phyloP scores from a whole-genome alignment of 2,329 filamentous ascomycete genomes.

The Fusarium cyanostomum region DNA sequence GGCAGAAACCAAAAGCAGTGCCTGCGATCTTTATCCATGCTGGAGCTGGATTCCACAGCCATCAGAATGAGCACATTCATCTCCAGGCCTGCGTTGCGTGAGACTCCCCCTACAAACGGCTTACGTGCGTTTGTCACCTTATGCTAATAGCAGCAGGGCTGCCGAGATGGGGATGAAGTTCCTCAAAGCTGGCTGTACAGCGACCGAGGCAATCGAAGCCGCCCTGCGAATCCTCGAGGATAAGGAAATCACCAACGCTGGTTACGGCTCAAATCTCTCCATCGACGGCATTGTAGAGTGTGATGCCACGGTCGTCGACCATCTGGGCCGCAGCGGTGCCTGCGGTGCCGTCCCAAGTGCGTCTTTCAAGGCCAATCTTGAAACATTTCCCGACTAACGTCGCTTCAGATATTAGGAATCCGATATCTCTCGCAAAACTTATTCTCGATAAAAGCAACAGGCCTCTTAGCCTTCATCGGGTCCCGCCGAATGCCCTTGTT shows the following conservation, averaged over 20 bases:
- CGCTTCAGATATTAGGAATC: constrained; percentile 85
- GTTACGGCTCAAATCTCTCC: constrained; percentile 93
- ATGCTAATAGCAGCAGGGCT: constrained; percentile 65
- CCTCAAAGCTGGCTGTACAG: constrained; percentile 79
- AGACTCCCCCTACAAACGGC: constrained; percentile 46
- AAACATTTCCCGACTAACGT: neutral
- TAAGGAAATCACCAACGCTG: constrained; percentile 94
- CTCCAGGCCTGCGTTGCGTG: constrained; percentile 89
- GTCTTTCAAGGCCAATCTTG: constrained; percentile 48
- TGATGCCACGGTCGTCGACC: constrained; percentile 92
- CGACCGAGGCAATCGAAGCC: constrained; percentile 88
- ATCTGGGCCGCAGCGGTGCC: constrained; percentile 89
- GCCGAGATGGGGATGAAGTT: constrained; percentile 85
- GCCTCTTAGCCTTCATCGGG: constrained; percentile 83
- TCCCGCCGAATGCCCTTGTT: constrained; percentile 92
- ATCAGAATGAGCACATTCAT: constrained; percentile 84
- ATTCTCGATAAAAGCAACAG: constrained; percentile 81
- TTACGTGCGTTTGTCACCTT: neutral
- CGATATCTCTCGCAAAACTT: constrained; percentile 84
- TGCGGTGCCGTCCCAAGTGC: constrained; percentile 90
- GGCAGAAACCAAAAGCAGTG: constrained; percentile 50
- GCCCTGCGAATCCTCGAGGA: constrained; percentile 91
- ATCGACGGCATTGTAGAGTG: constrained; percentile 93
- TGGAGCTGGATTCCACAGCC: constrained; percentile 92
- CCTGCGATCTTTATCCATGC: constrained; percentile 94